Evolutionary conservation across 768 basidiomycete genomes (phyloP), one percentile per base, ranked within the genome.

Genomic region (Tylopilus felleus): DNA sequence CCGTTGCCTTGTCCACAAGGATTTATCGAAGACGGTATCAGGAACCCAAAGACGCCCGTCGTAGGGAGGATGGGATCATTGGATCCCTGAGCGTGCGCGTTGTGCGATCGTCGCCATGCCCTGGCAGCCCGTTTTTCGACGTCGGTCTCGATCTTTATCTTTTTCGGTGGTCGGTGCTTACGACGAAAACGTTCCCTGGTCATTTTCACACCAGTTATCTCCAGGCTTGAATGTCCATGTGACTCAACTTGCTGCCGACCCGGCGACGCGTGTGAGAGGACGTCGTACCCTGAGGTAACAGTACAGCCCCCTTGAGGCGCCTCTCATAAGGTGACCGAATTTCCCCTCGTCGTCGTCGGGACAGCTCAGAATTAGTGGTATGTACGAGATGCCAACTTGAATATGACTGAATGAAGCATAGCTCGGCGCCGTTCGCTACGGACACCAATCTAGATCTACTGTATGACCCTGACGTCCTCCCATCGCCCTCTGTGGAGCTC

Each of bases 401-500:
- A 9, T 33, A 9, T 12, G 31, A 8, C 13, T 12, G 31, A 12
- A 33, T n/a, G 31, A 9, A 7, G 9, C 16, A 33, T 45, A 19
- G 8, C 19, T 10, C n/a, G 19, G 8, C 38, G 19, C n/a, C 6
- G 14, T 46, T n/a, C 5, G 7, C 16, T 36, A n/a, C 29, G 7
- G 28, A 53, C 55, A 52, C 23, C 33, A 46, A n/a, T n/a, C n/a
- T n/a, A n/a, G 13, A 35, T 39, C 56, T 68, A 79, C 52, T 66
- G 71, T 55, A 86, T 61, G 57, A 86, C 63, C 40, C 66, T 68
- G 31, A 90, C 73, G 61, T 86, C 85, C 54, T 80, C 79, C 86
- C 86, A 88, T 56, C 85, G 77, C 0, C 80, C 79, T 61, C 74
- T 70, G 60, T 88, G 87, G 38, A 90, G 38, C 38, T 38, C 76